Conservation (phyloP, 1,284 basidiomycete species). For the Sporisorium reilianum region DNA sequence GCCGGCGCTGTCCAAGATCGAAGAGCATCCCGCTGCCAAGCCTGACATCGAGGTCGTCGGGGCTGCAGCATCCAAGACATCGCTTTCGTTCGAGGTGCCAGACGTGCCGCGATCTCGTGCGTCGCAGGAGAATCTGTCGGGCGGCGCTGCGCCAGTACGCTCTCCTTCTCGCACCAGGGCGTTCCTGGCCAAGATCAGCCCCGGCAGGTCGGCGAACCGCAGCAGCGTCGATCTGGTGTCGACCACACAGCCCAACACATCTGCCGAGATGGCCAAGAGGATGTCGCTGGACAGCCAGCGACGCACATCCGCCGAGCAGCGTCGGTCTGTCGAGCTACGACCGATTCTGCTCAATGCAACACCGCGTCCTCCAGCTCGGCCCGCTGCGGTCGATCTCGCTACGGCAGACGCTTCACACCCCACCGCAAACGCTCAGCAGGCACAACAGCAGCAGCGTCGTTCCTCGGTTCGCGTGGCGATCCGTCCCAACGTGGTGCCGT, state of each 20-base stretch:
- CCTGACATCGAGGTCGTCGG: neutral
- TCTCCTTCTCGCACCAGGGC: constrained; percentile 31
- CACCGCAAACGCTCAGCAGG: constrained; percentile 1
- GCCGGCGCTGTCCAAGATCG: constrained; percentile 31
- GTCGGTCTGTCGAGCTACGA: constrained; percentile 37
- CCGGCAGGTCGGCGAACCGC: constrained; percentile 18
- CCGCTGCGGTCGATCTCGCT: neutral
- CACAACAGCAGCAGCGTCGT: constrained; percentile 23
- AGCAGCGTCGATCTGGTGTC: constrained; percentile 34
- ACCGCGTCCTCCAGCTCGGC: constrained; percentile 14
- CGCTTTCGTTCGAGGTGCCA: constrained; percentile 39
- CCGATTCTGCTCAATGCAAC: constrained; percentile 43
- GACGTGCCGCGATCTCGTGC: constrained; percentile 13
- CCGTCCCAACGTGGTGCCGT: constrained; percentile 42
- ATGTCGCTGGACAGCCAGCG: constrained; percentile 21
- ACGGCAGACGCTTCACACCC: neutral
- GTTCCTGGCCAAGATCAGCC: constrained; percentile 41
- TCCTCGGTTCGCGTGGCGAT: constrained; percentile 24
- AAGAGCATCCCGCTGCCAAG: constrained; percentile 22
- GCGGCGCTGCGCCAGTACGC: constrained; percentile 12
- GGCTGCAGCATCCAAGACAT: constrained; percentile 15
- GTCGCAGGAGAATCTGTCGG: constrained; percentile 13
- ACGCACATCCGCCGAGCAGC: constrained; percentile 32
- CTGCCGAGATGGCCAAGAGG: constrained; percentile 8
- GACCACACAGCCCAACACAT: neutral